Base-by-base conservation (phyloP, 441 rosid genomes). In the Jatropha podagrica region DNA sequence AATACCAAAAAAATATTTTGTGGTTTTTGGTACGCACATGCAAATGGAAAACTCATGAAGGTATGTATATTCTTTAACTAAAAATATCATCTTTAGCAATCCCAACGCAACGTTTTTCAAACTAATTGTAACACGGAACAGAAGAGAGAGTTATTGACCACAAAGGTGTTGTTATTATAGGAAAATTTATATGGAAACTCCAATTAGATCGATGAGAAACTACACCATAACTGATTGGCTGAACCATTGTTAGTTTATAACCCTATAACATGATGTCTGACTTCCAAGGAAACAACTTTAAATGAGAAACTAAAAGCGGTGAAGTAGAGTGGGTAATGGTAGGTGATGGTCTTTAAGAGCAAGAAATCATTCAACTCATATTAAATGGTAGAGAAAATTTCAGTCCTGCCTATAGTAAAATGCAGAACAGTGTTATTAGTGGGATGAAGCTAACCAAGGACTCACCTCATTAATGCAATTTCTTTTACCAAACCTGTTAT, bases 61-160 rank as follows among this genome's bases (percentile, higher is more conserved):
- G 23, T 23, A 23, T 23, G 63, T 4, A 8, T 26, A n/a, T 70
- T 56, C 46, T 17, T 70, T 12, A 70, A 70, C 51, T 70, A 70
- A 44, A 56, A 15, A 51, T 64, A 70, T 70, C 64, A n/a, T 70
- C 52, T 70, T n/a, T 70, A 38, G 64, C 74, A 10, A 48, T 46
- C 74, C 64, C 55, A 55, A 55, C 18, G 46, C 73, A 70, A 32
- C 32, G 32, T 32, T 32, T 32, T 2, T 2, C 32, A 32, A 32
- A 32, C 32, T 1, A 1, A 32, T 32, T 32, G 32, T 23, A 23
- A 23, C 23, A 0, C 23, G 23, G 23, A 23, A 23, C 23, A 23
- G 23, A 23, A 23, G 23, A 23, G 23, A 23, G 23, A 23, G 23
- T 23, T 23, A 23, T 23, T 0, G 23, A 23, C 23, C 23, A 23